These are phyloP conservation scores for Cryphonectria carpinicola DNA, from an alignment of 2,329 filamentous ascomycete species.

Conservation along the genomic window DNA sequence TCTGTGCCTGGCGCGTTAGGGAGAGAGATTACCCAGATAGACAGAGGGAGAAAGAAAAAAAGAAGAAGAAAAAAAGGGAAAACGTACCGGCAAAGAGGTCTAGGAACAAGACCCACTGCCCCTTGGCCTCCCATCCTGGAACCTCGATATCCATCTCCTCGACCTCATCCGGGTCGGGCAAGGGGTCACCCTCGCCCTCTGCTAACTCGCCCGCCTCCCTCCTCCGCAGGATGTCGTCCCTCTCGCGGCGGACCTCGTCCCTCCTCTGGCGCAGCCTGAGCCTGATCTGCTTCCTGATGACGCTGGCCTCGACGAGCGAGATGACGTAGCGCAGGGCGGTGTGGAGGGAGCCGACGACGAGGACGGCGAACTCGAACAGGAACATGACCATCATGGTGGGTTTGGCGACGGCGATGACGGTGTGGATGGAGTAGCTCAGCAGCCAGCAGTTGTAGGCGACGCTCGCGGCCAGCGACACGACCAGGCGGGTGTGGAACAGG, in stretches of 20 bases:
- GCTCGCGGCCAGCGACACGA: conserved; percentile 77
- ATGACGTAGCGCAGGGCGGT: conserved; percentile 79
- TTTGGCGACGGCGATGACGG: conserved; percentile 83
- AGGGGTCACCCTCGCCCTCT: conserved; percentile 51
- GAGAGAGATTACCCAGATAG: background rate
- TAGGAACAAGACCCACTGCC: conserved; percentile 86
- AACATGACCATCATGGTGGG: conserved; percentile 99
- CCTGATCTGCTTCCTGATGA: conserved; percentile 74
- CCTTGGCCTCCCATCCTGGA: conserved; percentile 94
- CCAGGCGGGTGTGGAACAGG: conserved; percentile 83
- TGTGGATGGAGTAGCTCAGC: conserved; percentile 78
- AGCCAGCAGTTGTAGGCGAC: conserved; percentile 79
- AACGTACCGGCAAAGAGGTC: conserved; percentile 78
- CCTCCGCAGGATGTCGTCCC: conserved; percentile 54
- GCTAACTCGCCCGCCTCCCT: conserved; percentile 51
- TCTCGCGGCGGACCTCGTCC: conserved; percentile 65
- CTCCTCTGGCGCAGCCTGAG: conserved; percentile 70
- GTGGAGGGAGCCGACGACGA: conserved; percentile 78
- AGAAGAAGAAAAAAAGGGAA: background rate
- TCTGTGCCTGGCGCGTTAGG: conserved; percentile 53
- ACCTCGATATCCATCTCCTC: conserved; percentile 96
- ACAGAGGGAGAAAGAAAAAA: too few relatives aligned
- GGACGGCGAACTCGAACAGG: conserved; percentile 92
- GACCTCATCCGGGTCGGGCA: conserved; percentile 68
- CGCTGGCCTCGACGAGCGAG: conserved; percentile 75